Percentiles rank a stretch among this genome's conserved stretches.
Conservation (phyloP, 2,329 filamentous ascomycete genomes). For the Dothiorella sarmentorum region DNA sequence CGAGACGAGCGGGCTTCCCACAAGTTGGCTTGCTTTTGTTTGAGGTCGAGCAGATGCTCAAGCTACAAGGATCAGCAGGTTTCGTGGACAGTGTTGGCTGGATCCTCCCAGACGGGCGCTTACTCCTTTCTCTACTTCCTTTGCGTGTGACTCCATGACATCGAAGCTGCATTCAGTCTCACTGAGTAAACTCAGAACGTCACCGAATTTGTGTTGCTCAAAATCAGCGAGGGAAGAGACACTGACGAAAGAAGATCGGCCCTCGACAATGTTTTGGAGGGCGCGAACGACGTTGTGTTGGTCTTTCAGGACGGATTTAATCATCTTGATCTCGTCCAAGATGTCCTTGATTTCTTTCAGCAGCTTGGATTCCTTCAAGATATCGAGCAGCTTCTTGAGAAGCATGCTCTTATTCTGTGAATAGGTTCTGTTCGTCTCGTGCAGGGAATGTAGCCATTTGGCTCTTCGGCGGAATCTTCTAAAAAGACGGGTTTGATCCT, state of each 20-base stretch:
- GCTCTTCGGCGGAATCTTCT: constrained; percentile 32
- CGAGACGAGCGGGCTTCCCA: constrained; percentile 61
- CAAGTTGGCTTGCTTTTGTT: constrained; percentile 67
- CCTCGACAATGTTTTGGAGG: constrained; percentile 43
- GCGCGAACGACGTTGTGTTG: constrained; percentile 48
- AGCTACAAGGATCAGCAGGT: constrained; percentile 51
- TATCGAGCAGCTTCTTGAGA: constrained; percentile 57
- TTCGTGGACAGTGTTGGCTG: too few relatives aligned
- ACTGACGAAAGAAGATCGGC: background rate
- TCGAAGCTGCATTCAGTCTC: background rate
- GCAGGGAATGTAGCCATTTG: background rate
- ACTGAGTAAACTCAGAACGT: background rate
- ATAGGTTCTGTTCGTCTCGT: background rate
- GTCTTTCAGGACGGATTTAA: constrained; percentile 51
- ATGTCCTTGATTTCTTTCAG: constrained; percentile 65
- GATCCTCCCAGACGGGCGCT: background rate
- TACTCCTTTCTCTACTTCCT: constrained; percentile 3
- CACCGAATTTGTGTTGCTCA: background rate
- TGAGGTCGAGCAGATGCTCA: constrained; percentile 62
- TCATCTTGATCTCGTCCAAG: constrained; percentile 64
- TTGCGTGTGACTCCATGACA: constrained; percentile 1
- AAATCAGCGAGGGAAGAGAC: background rate
- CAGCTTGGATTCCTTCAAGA: constrained; percentile 58
- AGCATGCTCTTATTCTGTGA: constrained; percentile 33
- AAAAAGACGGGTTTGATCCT: constrained; percentile 55